Evolutionary conservation across 805 yeast species (phyloP), one percentile per base, ranked within the genome.

Genomic region (Candida easanensis): DNA sequence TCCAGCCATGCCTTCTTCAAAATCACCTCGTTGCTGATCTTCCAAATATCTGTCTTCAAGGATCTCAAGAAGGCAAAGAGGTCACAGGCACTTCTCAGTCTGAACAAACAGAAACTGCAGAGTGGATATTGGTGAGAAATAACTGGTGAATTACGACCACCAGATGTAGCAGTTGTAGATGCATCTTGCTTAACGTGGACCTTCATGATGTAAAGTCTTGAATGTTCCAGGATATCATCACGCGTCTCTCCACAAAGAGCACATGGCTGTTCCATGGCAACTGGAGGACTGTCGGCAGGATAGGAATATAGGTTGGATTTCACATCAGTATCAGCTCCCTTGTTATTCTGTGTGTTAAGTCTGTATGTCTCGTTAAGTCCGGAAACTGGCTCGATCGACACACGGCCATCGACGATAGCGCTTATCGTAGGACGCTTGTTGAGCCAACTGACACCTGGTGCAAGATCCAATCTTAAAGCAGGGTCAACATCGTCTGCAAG

Each of bases 161-260:
- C 33, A 7, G n/a, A 8, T 5, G 19, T 28, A 10, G 31, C 39
- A 10, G 38, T 26, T 2, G 32, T 33, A 2, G 44, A 15, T 14
- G 46, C 36, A 19, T 49, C 52, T 20, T 44, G 41, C 37, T 51
- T 53, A 10, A 57, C 57, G 56, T 71, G 64, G 40, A 76, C 66
- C 49, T 80, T 82, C 57, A 90, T 66, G 42, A 76, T 74, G 60
- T 89, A 86, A 50, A 88, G 64, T 49, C 98, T 76, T 2, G 91
- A 83, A 63, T 87, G 89, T 51, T 83, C 85, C 47, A 86, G 69
- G 42, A 78, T 73, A 54, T 81, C 88, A 56, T 76, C 74, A 47
- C 95, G 73, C 11, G 65, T 59, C 62, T 90, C 97, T 5, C 90
- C 91, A 68, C 98, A 91, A 33, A 91, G 69, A 4, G 89, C 72